phyloP scores from a whole-genome alignment of 2,329 filamentous ascomycete species.

The Aspergillus sp. region DNA sequence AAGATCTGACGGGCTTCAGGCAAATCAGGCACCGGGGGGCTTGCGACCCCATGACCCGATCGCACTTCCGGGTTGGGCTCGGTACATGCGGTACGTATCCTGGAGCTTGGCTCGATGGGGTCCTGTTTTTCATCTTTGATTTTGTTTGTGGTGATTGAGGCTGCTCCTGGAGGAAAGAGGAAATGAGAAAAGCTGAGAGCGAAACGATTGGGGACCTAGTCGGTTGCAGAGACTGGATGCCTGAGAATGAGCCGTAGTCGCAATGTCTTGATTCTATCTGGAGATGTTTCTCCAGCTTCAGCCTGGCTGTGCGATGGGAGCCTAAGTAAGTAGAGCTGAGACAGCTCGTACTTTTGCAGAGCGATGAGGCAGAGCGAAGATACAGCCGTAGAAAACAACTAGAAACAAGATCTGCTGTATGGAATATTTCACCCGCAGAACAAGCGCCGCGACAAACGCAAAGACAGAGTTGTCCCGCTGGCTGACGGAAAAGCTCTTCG shows the following conservation, averaged over 20 bases:
- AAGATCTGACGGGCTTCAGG: constrained; percentile 6
- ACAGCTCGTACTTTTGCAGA: constrained; percentile 4
- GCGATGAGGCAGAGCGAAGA: not conserved
- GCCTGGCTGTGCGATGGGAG: too few species aligned
- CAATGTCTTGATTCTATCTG: too few species aligned
- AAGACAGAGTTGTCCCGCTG: constrained; percentile 2
- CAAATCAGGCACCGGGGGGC: constrained; percentile 14
- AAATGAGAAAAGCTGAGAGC: too few species aligned
- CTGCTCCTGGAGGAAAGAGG: too few species aligned
- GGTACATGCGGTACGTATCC: not conserved
- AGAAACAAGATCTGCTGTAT: constrained; percentile 1
- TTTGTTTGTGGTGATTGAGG: too few species aligned
- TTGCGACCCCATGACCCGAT: constrained; percentile 9
- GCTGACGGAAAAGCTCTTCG: constrained; percentile 3
- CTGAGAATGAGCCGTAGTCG: too few species aligned
- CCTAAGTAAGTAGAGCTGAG: too few species aligned
- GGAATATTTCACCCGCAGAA: constrained; percentile 2
- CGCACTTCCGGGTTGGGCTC: not conserved
- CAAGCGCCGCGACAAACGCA: not conserved
- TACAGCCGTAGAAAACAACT: constrained; percentile 1
- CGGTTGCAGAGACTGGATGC: too few species aligned
- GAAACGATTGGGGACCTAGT: too few species aligned
- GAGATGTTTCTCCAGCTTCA: too few species aligned
- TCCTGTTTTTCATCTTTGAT: too few species aligned
- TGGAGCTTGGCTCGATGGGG: too few species aligned